phyloP scores from a whole-genome alignment of 768 basidiomycete genomes.

The Trametes maxima region DNA sequence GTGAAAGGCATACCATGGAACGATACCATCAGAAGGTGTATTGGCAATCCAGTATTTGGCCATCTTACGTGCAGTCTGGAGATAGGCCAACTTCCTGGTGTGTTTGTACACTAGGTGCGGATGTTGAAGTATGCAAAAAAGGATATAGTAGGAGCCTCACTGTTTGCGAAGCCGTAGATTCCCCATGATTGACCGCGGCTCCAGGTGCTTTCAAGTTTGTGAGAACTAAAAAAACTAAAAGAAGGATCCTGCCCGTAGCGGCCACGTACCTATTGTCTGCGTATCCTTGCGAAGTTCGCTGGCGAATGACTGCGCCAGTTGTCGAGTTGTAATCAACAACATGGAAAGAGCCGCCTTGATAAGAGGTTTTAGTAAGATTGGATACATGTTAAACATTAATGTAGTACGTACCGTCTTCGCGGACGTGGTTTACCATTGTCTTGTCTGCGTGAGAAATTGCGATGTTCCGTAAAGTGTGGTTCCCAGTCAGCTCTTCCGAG shows the following conservation, averaged over 20 bases:
- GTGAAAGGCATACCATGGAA: constrained; percentile 57
- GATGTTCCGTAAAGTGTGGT: constrained; percentile 58
- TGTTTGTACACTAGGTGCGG: constrained; percentile 57
- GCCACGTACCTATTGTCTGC: constrained; percentile 43
- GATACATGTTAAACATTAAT: neutral
- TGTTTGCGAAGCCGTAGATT: constrained; percentile 69
- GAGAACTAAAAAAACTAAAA: neutral
- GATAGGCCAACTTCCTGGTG: constrained; percentile 52
- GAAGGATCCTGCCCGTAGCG: neutral
- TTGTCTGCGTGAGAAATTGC: constrained; percentile 67
- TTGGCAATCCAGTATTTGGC: constrained; percentile 63
- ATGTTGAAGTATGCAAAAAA: neutral
- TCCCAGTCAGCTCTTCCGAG: constrained; percentile 59
- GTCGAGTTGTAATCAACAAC: constrained; percentile 68
- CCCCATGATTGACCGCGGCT: constrained; percentile 75
- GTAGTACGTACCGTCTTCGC: constrained; percentile 53
- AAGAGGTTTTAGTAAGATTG: neutral
- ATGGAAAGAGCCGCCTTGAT: constrained; percentile 44
- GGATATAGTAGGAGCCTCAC: constrained; percentile 41
- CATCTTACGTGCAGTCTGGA: constrained; percentile 59
- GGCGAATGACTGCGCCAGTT: constrained; percentile 60
- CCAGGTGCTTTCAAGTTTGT: constrained; percentile 57
- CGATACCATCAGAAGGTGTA: constrained; percentile 60
- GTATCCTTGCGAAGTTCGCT: constrained; percentile 63
- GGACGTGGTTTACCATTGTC: constrained; percentile 67